Evolutionary conservation across 192 early-diverging fungal genomes (phyloP), one percentile per base, ranked within the genome.

Genomic region (Podila minutissima): DNA sequence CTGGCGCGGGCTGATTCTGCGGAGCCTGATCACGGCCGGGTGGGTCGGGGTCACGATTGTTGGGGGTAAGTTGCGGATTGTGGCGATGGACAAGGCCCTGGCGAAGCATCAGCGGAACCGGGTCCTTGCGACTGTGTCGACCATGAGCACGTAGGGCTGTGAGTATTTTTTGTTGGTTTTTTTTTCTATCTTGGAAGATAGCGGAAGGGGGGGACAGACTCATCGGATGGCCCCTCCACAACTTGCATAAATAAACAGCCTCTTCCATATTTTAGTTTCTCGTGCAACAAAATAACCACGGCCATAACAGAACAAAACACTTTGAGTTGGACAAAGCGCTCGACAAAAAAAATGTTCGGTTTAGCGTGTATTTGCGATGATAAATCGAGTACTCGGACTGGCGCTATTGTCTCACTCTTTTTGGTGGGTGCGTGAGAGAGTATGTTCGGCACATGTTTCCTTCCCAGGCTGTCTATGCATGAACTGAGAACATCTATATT

Each of bases 11-110:
- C 29, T 81, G 26, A 46, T 69, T 13, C 38, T 81, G 46, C 32
- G 77, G 35, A 73, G 71, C 53, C 24, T 81, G 67, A 81, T 81
- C 37, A 81, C 77, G 10, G 70, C 71, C 0, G 77, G 71, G 29
- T 81, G 77, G 77, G 77, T 81, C 7, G 77, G 77, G 4, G 61
- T 81, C 48, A 81, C 77, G 15, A 81, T 81, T 49, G 66, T 81
- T 0, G 77, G 77, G 2, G 77, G 77, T 4, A 81, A 81, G 31
- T 33, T 81, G 35, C 55, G 77, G 62, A 81, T 81, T 55, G 35
- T 81, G 2, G 77, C 77, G 10, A 64, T 81, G 66, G 77, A 81
- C 28, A 81, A 81, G 71, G 57, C 77, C 4, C 59, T 81, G 15
- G 67, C 66, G 38, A 69, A 73, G 67, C 66, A 81, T 53, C 77